Conservation (phyloP, 495 filamentous ascomycete species). For the Penicillium bovifimosum region DNA sequence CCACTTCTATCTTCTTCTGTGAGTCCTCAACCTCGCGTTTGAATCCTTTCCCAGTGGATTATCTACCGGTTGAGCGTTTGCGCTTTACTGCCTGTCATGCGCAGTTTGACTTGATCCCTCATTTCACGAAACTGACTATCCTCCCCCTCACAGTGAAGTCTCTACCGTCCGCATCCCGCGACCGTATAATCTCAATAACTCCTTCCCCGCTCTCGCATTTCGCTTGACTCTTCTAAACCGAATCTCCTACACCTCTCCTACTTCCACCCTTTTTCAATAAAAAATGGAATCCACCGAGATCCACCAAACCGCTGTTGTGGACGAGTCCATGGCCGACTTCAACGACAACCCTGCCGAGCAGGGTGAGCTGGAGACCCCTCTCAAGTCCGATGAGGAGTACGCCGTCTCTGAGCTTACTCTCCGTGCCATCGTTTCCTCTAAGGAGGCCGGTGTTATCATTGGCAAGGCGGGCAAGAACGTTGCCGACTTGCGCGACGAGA, state of each 20-base stretch:
- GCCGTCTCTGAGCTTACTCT: slow-evolving; percentile 84
- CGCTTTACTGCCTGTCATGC: neutral
- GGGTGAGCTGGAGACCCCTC: slow-evolving; percentile 63
- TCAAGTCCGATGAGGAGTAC: slow-evolving; percentile 94
- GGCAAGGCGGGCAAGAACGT: slow-evolving; percentile 98
- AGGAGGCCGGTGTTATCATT: slow-evolving; percentile 97
- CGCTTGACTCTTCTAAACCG: slow-evolving; percentile 4
- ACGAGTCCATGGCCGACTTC: slow-evolving; percentile 45
- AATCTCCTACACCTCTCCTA: neutral
- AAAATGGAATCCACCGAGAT: slow-evolving; percentile 45
- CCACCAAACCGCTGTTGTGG: slow-evolving; percentile 38
- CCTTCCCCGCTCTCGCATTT: slow-evolving; percentile 5
- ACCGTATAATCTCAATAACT: slow-evolving; percentile 11
- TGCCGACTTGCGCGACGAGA: slow-evolving; percentile 92
- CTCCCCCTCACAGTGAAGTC: neutral
- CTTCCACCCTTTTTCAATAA: slow-evolving; percentile 1
- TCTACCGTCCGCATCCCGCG: slow-evolving; percentile 4
- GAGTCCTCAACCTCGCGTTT: slow-evolving; percentile 11
- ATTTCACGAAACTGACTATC: slow-evolving; percentile 1
- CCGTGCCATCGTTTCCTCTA: slow-evolving; percentile 95
- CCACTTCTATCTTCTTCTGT: slow-evolving; percentile 27
- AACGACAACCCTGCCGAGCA: slow-evolving; percentile 45
- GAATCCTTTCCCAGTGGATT: neutral
- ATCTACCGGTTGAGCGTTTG: neutral
- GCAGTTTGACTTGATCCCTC: neutral